phyloP scores from a whole-genome alignment of 2,329 filamentous ascomycete genomes.

The Colletotrichum chrysophilum region DNA sequence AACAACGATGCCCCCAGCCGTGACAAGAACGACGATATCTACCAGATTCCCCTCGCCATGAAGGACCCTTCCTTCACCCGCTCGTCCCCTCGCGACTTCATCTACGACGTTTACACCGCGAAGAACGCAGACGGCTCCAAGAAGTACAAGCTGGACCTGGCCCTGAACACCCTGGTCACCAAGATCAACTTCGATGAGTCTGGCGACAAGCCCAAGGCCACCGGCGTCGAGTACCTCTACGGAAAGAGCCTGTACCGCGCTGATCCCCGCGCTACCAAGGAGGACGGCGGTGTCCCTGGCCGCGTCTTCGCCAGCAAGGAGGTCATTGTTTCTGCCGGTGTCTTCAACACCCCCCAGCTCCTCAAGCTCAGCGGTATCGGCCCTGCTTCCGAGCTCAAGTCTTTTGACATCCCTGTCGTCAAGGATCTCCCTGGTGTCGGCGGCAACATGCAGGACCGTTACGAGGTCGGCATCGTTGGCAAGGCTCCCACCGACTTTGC shows the following conservation, averaged over 20 bases:
- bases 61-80: slow-evolving; percentile 46
- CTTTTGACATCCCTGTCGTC: slow-evolving; percentile 49
- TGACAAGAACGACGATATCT: slow-evolving; percentile 5
- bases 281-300: background rate
- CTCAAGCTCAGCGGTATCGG: slow-evolving; percentile 58
- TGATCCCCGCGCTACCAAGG: slow-evolving; percentile 37
- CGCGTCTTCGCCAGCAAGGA: slow-evolving; percentile 40
- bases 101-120: slow-evolving; percentile 36
- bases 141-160: slow-evolving; percentile 42
- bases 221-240: slow-evolving; percentile 45
- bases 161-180: slow-evolving; percentile 39
- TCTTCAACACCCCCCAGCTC: slow-evolving; percentile 56
- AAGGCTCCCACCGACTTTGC: slow-evolving; percentile 29
- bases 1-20: background rate
- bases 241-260: slow-evolving; percentile 47
- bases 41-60: slow-evolving; percentile 49
- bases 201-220: slow-evolving; percentile 34
- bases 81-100: slow-evolving; percentile 49
- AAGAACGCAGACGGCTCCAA: slow-evolving; percentile 38
- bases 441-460: slow-evolving; percentile 52
- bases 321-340: slow-evolving; percentile 54
- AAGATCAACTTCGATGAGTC: slow-evolving; percentile 40
- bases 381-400: slow-evolving; percentile 42
- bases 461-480: slow-evolving; percentile 32
- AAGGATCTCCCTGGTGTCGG: slow-evolving; percentile 54